Evolutionary conservation across 371 early-diverging fungal genomes (phyloP).

Genomic region (Syncephalastrum sp.): DNA sequence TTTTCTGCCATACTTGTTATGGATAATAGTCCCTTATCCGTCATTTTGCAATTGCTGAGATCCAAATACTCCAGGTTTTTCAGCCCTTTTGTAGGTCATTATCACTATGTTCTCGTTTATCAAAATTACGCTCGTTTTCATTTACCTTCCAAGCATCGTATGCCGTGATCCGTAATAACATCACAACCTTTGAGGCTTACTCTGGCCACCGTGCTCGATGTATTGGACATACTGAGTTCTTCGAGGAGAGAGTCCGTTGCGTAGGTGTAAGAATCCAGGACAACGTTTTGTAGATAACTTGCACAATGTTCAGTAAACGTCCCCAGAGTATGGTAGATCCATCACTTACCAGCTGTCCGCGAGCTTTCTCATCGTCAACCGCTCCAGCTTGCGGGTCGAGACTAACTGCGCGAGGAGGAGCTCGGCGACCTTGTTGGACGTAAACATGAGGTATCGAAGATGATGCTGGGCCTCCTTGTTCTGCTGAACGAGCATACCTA

Average conservation of each 20-base stretch:
- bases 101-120: no score
- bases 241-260: conserved; percentile 43
- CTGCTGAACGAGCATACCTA: conserved; percentile 28
- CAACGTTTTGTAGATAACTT: conserved; percentile 35
- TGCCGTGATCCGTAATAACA: conserved; percentile 37
- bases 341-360: conserved; percentile 32
- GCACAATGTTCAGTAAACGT: not conserved
- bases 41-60: conserved; percentile 40
- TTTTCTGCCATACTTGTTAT: conserved; percentile 27
- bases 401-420: conserved; percentile 22
- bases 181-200: conserved; percentile 43
- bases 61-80: conserved; percentile 37
- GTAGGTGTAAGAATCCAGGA: conserved; percentile 35
- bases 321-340: not conserved
- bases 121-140: not conserved
- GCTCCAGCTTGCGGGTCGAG: conserved; percentile 25
- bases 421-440: conserved; percentile 30
- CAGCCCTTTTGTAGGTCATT: conserved; percentile 17
- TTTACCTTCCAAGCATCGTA: conserved; percentile 32
- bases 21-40: conserved; percentile 34
- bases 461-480: conserved; percentile 13
- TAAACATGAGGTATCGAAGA: conserved; percentile 12
- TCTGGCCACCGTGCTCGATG: conserved; percentile 15
- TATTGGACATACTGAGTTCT: conserved; percentile 28
- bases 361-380: conserved; percentile 23